A percentile compares a stretch with the other conserved stretches of the same genome.
phyloP scores from a whole-genome alignment of 371 early-diverging fungal genomes.

The Mortierella sp. region DNA sequence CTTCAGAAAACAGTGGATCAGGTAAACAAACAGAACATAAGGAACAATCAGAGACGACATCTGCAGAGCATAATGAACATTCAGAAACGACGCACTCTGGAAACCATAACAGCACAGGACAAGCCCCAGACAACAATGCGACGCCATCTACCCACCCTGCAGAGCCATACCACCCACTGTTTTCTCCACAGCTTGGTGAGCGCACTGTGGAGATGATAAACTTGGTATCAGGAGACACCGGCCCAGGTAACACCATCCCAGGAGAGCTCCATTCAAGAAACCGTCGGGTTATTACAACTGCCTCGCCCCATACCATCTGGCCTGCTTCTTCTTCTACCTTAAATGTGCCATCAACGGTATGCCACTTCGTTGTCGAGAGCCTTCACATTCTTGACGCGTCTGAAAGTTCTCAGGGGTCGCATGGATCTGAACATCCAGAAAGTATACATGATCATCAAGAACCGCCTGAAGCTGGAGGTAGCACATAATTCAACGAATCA shows the following conservation, averaged over 20 bases:
- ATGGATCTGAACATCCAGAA: constrained; percentile 4
- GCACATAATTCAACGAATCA: not conserved
- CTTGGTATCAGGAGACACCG: constrained; percentile 27
- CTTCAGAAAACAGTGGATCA: not conserved
- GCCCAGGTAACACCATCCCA: constrained; percentile 33
- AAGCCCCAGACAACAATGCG: not conserved
- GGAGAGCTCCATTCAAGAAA: not conserved
- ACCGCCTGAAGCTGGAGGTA: not conserved
- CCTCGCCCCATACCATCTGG: not conserved
- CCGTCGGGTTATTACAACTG: not conserved
- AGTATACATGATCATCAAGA: constrained; percentile 5
- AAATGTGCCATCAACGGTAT: constrained; percentile 1
- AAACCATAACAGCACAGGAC: constrained; percentile 5
- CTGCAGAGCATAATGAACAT: not conserved
- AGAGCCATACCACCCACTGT: constrained; percentile 27
- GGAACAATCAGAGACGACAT: not conserved
- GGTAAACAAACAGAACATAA: not conserved
- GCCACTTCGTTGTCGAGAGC: not conserved
- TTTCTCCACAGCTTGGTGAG: constrained; percentile 18
- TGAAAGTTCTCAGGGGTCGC: constrained; percentile 3
- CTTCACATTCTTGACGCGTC: constrained; percentile 24
- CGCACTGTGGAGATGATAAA: constrained; percentile 30
- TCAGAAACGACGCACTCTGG: not conserved
- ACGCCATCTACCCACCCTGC: not conserved
- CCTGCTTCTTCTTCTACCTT: not conserved